Conservation (phyloP, 441 rosid species). For the Hura crepitans region DNA sequence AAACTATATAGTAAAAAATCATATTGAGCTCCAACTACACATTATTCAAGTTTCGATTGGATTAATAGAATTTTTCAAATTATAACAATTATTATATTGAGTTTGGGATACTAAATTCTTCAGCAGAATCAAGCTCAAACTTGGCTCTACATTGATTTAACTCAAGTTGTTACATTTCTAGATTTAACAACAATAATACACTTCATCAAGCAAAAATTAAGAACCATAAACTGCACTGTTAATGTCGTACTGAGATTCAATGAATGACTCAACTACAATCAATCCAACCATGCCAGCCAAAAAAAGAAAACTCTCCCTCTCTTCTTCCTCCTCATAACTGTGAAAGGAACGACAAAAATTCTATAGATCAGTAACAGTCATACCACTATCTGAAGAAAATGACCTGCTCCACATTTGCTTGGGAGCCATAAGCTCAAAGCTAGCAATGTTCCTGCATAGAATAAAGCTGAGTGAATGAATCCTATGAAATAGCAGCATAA, state of each 20-base stretch:
- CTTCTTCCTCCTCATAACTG: too few species aligned
- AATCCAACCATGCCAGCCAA: not conserved
- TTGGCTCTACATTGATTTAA: not conserved
- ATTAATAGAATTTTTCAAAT: too few species aligned
- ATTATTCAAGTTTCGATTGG: too few species aligned
- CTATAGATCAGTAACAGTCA: conserved; percentile 17
- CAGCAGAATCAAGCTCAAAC: not conserved
- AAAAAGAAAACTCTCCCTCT: too few species aligned
- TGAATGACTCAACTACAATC: not conserved
- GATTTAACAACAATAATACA: not conserved
- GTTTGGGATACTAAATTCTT: too few species aligned
- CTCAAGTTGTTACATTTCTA: not conserved
- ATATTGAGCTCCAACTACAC: too few species aligned
- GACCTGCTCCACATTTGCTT: conserved; percentile 48
- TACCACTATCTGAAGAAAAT: conserved; percentile 77
- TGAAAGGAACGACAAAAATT: not conserved
- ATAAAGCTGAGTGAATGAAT: conserved; percentile 8
- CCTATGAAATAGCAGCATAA: not conserved
- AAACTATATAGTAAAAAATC: not conserved
- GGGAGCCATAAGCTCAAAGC: conserved; percentile 33
- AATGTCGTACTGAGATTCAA: not conserved
- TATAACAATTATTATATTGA: too few species aligned
- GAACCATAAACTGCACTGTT: not conserved
- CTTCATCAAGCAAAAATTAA: not conserved
- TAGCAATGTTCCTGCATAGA: conserved; percentile 35